Conservation (phyloP, 441 rosid species). For the Brassica hybrid region DNA sequence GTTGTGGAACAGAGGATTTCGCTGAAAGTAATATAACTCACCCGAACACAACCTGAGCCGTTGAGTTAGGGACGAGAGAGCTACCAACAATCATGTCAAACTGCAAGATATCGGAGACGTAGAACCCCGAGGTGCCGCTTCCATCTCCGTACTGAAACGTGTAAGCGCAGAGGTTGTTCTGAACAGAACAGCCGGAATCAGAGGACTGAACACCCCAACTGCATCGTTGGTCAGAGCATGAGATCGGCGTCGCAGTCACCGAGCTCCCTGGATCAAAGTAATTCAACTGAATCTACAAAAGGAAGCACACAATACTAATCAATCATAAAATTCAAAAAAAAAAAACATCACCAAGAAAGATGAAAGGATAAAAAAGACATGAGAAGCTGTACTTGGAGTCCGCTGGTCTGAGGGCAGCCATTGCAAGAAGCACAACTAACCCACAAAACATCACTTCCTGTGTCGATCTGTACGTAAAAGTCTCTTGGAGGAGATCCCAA, state of each 20-base stretch:
- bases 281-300: conserved; percentile 73
- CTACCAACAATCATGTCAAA: conserved; percentile 54
- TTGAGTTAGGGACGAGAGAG: conserved; percentile 53
- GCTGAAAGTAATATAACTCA: conserved; percentile 48
- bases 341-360: conserved; percentile 3
- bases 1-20: conserved; percentile 8
- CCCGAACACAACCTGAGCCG: conserved; percentile 84
- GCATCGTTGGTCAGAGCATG: conserved; percentile 74
- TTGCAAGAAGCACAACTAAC: conserved; percentile 80
- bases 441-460: conserved; percentile 98
- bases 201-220: conserved; percentile 56
- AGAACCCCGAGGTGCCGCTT: conserved; percentile 87
- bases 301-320: neutral
- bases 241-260: conserved; percentile 56
- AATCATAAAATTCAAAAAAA: conserved; percentile 18
- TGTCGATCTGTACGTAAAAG: conserved; percentile 89
- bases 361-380: neutral
- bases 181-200: conserved; percentile 69
- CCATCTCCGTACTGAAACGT: conserved; percentile 95
- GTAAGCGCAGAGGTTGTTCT: conserved; percentile 68
- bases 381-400: conserved; percentile 63
- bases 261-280: conserved; percentile 82
- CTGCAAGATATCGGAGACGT: conserved; percentile 72
- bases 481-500: conserved; percentile 89
- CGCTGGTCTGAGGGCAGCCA: conserved; percentile 87